These are phyloP conservation scores for Hibiscus syriacus DNA, from an alignment of 345 rosid species.

Conservation along the genomic window DNA sequence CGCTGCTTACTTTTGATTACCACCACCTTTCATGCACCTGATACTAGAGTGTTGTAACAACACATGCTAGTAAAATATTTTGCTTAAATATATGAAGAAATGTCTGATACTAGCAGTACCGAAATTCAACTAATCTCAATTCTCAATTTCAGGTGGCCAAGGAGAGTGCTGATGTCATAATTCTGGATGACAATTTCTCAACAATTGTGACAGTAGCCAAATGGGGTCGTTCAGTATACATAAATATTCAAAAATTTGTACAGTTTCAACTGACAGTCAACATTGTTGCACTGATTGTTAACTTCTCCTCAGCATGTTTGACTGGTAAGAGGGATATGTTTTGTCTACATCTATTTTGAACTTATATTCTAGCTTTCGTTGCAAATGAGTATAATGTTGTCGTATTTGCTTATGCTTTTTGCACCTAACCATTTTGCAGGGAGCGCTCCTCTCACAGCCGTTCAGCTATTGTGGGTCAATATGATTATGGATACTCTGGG, in stretches of 20 bases:
- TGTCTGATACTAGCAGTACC: not conserved
- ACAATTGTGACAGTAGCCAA: slow-evolving; percentile 90
- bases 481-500: slow-evolving; percentile 83
- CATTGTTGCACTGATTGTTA: slow-evolving; percentile 72
- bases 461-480: slow-evolving; percentile 83
- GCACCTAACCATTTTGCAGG: slow-evolving; percentile 28
- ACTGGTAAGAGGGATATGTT: slow-evolving; percentile 41
- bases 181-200: slow-evolving; percentile 89
- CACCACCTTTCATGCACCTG: not conserved
- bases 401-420: not conserved
- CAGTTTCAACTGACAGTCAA: slow-evolving; percentile 94
- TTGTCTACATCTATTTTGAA: not conserved
- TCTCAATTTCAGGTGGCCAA: slow-evolving; percentile 68
- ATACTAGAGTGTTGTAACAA: not conserved
- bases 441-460: slow-evolving; percentile 70
- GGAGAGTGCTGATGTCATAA: slow-evolving; percentile 96
- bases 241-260: slow-evolving; percentile 90
- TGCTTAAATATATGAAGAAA: not conserved
- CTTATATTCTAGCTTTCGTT: not conserved
- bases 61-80: not conserved
- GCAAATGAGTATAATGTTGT: not conserved
- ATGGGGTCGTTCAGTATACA: slow-evolving; percentile 23
- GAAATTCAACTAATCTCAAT: slow-evolving; percentile 5
- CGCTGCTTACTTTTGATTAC: not conserved
- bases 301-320: slow-evolving; percentile 90